Evolutionary conservation across 805 yeast species (phyloP).

Genomic region (Cyberlindnera maritima): DNA sequence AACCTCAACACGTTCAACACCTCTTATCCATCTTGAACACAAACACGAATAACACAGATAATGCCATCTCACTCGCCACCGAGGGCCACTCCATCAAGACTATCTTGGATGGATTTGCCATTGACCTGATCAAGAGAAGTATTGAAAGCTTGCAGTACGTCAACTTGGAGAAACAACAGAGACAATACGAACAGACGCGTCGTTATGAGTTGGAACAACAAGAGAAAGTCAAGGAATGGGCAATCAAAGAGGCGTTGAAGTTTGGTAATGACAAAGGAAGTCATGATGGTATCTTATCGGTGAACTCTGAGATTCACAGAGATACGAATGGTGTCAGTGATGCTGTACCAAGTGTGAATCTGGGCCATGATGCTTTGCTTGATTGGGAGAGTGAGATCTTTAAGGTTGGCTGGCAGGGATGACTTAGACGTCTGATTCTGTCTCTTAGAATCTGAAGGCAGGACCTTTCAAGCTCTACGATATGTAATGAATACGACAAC

Average conservation of each 20-base stretch:
- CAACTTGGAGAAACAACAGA: slow-evolving; percentile 14
- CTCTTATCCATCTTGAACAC: not conserved
- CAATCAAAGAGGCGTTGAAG: slow-evolving; percentile 9
- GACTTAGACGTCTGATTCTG: not conserved
- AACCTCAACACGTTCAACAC: slow-evolving; percentile 1
- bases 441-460: no score
- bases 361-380: not conserved
- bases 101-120: slow-evolving; percentile 20
- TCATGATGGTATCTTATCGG: not conserved
- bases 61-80: slow-evolving; percentile 21
- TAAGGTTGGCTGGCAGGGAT: slow-evolving; percentile 8
- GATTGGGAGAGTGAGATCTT: slow-evolving; percentile 7
- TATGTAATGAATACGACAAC: no score
- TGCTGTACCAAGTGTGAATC: not conserved
- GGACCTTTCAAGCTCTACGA: no score
- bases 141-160: slow-evolving; percentile 23
- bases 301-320: not conserved
- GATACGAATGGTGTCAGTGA: no score
- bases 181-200: not conserved
- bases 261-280: slow-evolving; percentile 1
- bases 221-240: slow-evolving; percentile 5
- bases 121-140: slow-evolving; percentile 23
- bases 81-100: slow-evolving; percentile 26
- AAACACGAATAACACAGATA: slow-evolving; percentile 11
- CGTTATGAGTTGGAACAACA: slow-evolving; percentile 2